Evolutionary conservation across 805 yeast species (phyloP).

Genomic region (Candida andamanensis): DNA sequence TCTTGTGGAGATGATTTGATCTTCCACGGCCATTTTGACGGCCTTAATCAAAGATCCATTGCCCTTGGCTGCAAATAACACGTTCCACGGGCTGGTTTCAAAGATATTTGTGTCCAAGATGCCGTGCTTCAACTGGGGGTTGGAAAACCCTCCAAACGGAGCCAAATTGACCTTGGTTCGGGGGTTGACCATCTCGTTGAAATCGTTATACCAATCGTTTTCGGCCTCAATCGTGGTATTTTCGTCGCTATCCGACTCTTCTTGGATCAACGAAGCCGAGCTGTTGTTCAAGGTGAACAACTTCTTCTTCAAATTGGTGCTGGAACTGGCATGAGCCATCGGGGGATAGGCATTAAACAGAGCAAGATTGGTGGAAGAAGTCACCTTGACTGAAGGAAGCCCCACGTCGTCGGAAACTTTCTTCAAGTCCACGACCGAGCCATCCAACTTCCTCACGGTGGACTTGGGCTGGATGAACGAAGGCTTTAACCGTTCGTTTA

Average conservation of each 20-base stretch:
- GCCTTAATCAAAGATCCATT: constrained; percentile 90
- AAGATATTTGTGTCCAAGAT: constrained; percentile 42
- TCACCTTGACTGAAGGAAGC: constrained; percentile 31
- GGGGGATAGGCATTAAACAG: constrained; percentile 7
- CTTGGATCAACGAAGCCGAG: constrained; percentile 27
- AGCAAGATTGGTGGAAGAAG: constrained; percentile 22
- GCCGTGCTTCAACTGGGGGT: constrained; percentile 48
- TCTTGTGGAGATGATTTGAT: constrained; percentile 28
- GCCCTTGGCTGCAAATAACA: constrained; percentile 66
- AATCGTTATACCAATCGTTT: constrained; percentile 21
- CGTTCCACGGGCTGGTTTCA: constrained; percentile 65
- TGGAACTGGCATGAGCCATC: constrained; percentile 3
- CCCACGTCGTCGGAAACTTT: constrained; percentile 26
- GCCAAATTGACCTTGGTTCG: constrained; percentile 36
- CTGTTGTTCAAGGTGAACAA: constrained; percentile 21
- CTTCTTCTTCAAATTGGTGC: constrained; percentile 8
- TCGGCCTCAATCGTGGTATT: constrained; percentile 5
- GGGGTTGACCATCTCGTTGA: constrained; percentile 24
- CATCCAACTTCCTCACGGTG: constrained; percentile 24
- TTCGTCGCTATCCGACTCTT: constrained; percentile 17
- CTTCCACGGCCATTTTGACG: constrained; percentile 50
- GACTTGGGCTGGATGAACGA: constrained; percentile 45
- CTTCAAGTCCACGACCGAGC: constrained; percentile 35
- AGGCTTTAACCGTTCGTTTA: constrained; percentile 21
- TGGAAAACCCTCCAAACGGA: constrained; percentile 73